phyloP scores from a whole-genome alignment of 805 yeast genomes.

The Citeromyces nyonsensis region DNA sequence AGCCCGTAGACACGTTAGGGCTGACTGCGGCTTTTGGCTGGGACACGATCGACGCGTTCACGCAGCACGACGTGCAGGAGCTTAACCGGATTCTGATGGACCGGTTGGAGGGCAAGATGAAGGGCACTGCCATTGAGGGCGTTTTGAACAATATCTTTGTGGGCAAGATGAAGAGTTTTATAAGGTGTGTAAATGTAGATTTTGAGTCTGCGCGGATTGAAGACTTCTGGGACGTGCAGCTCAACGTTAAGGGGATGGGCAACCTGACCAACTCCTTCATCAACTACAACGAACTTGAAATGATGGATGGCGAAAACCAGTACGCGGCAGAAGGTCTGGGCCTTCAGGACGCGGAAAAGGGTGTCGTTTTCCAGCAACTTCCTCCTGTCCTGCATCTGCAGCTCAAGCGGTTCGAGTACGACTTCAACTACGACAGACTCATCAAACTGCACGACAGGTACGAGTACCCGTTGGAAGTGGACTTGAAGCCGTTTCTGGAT shows the following conservation, averaged over 20 bases:
- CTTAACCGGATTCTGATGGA: constrained; percentile 93
- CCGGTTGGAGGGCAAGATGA: constrained; percentile 79
- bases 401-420: constrained; percentile 87
- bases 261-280: constrained; percentile 64
- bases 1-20: constrained; percentile 74
- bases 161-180: constrained; percentile 91
- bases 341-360: constrained; percentile 90
- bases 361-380: constrained; percentile 79
- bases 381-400: constrained; percentile 93
- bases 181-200: constrained; percentile 84
- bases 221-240: constrained; percentile 96
- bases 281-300: constrained; percentile 78
- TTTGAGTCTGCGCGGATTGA: constrained; percentile 86
- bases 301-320: constrained; percentile 88
- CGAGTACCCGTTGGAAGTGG: constrained; percentile 76
- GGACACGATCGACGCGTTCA: constrained; percentile 90
- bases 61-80: constrained; percentile 97
- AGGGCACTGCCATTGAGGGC: constrained; percentile 68
- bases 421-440: constrained; percentile 75
- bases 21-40: constrained; percentile 91
- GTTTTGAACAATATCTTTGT: constrained; percentile 74
- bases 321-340: constrained; percentile 86
- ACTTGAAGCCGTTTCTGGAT: constrained; percentile 66
- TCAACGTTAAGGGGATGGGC: constrained; percentile 76
- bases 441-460: constrained; percentile 86